Percentiles rank a stretch among this genome's conserved stretches.
Evolutionary conservation across 73 alveolate species (phyloP).

Genomic region (Paramecium sexaurelia): DNA sequence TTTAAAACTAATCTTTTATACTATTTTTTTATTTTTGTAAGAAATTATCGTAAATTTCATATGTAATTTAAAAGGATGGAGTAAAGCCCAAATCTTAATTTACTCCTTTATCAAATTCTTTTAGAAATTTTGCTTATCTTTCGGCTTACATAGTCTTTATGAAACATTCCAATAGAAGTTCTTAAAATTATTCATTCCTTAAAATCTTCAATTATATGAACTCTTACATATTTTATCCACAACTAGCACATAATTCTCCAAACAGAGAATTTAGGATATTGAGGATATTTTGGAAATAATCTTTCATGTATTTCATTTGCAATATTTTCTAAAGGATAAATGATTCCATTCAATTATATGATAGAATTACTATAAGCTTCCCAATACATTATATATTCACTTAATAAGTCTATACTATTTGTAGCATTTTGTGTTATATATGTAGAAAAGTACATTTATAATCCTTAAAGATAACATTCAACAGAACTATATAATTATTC

Average conservation of each 20-base stretch:
- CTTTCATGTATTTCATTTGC: slow-evolving; percentile 14
- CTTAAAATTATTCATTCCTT: background rate
- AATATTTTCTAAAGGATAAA: slow-evolving; percentile 19
- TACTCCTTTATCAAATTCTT: slow-evolving; percentile 36
- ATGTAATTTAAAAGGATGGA: background rate
- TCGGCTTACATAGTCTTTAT: background rate
- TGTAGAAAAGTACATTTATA: background rate
- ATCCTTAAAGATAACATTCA: slow-evolving; percentile 11
- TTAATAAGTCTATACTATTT: background rate
- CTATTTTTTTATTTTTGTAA: background rate
- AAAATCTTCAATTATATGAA: background rate
- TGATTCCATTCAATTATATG: background rate
- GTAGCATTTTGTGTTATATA: background rate
- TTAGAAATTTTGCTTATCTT: background rate
- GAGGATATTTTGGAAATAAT: background rate
- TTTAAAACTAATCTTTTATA: background rate
- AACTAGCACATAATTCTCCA: background rate
- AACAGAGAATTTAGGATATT: slow-evolving; percentile 40
- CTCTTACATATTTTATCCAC: background rate
- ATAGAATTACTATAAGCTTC: slow-evolving; percentile 20
- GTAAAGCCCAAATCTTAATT: background rate
- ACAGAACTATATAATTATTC: background rate
- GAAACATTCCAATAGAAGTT: background rate
- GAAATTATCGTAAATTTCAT: slow-evolving; percentile 40
- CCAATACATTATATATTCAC: slow-evolving; percentile 38